Evolutionary conservation across 2,329 filamentous ascomycete genomes (phyloP).

Genomic region (Colletotrichum sp.): DNA sequence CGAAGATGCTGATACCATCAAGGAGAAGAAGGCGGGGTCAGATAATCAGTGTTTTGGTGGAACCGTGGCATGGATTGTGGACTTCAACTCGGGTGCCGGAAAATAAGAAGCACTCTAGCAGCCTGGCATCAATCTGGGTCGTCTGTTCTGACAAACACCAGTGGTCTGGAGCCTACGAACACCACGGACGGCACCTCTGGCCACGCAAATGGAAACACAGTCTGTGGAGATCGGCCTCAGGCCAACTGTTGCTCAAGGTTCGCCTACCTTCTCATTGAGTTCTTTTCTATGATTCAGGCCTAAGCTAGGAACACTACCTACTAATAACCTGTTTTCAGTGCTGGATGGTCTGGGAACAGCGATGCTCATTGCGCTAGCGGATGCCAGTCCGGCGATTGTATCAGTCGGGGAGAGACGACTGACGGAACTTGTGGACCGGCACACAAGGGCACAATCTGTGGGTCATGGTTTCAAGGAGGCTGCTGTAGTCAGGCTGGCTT

Average conservation of each 20-base stretch:
- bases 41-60: conserved; percentile 33
- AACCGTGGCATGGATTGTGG: conserved; percentile 36
- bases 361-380: not conserved
- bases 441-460: not conserved
- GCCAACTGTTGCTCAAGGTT: not conserved
- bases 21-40: conserved; percentile 30
- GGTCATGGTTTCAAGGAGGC: not conserved
- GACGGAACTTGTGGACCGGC: not conserved
- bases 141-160: not conserved
- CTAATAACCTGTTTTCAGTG: not conserved
- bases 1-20: conserved; percentile 26
- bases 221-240: not conserved
- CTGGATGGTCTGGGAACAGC: not conserved
- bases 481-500: not conserved
- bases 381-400: not conserved
- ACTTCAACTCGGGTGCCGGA: conserved; percentile 18
- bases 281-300: too few relatives aligned
- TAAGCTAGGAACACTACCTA: rapidly evolving
- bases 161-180: not conserved
- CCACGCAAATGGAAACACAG: not conserved
- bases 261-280: not conserved
- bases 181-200: not conserved
- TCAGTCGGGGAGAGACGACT: not conserved
- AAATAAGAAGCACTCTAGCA: not conserved
- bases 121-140: not conserved